These are phyloP conservation scores for Eucalyptus brandiana DNA, from an alignment of 345 rosid species.

Conservation along the genomic window DNA sequence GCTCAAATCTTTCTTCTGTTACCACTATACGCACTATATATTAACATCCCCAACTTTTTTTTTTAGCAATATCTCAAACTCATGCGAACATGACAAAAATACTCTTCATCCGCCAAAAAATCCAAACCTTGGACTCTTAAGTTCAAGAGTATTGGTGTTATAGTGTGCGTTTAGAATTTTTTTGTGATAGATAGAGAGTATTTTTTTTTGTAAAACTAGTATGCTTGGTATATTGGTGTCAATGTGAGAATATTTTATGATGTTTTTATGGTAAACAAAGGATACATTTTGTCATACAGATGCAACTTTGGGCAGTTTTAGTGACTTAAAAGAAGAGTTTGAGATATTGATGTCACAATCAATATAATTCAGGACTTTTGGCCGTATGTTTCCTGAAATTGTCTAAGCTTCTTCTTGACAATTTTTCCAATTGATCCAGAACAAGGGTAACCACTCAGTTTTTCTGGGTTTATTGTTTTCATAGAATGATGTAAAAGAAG, in stretches of 20 bases:
- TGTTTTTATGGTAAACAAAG: rapidly evolving
- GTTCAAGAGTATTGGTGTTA: background rate
- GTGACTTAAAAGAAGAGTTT: background rate
- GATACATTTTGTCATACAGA: background rate
- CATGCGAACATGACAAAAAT: background rate
- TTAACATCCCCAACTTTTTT: background rate
- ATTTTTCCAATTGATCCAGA: background rate
- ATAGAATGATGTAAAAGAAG: background rate
- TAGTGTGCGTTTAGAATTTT: background rate
- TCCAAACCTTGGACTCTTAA: background rate
- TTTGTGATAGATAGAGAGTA: background rate
- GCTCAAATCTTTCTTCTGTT: background rate
- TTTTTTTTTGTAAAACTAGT: background rate
- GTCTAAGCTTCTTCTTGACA: background rate
- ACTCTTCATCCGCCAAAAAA: background rate
- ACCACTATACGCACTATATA: background rate
- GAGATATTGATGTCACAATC: background rate
- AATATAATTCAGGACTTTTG: background rate
- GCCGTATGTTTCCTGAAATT: background rate
- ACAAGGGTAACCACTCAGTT: background rate
- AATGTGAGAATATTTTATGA: rapidly evolving
- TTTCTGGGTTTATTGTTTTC: background rate
- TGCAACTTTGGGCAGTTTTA: background rate
- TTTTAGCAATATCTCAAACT: background rate
- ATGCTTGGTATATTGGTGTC: rapidly evolving